A percentile compares a stretch with the other conserved stretches of the same genome.
Evolutionary conservation across 352 stramenopile genomes (phyloP).

Genomic region (Globisporangium heterothallicum): DNA sequence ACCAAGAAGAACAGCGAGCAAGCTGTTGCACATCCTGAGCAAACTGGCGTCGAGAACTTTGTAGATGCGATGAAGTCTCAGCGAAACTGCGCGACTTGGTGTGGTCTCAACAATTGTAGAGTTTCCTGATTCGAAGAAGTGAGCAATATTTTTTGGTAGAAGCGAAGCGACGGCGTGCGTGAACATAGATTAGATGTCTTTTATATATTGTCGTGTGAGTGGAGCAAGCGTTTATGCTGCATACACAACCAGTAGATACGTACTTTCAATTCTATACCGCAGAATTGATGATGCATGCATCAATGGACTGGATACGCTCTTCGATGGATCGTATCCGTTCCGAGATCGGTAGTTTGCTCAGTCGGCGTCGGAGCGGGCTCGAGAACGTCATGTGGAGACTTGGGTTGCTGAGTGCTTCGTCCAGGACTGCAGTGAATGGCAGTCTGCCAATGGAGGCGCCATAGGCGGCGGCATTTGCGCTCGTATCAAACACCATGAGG

Average conservation of each 20-base stretch:
- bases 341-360: constrained; percentile 36
- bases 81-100: constrained; percentile 19
- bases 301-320: constrained; percentile 34
- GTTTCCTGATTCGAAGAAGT: constrained; percentile 13
- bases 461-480: constrained; percentile 40
- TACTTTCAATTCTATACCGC: background rate
- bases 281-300: constrained; percentile 25
- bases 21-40: constrained; percentile 12
- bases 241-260: constrained; percentile 1
- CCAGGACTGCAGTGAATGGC: constrained; percentile 40
- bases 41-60: constrained; percentile 8
- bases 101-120: constrained; percentile 5
- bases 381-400: constrained; percentile 49
- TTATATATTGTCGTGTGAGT: constrained; percentile 4
- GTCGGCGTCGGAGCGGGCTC: constrained; percentile 34
- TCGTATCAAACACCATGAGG: constrained; percentile 68
- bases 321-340: constrained; percentile 33
- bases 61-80: constrained; percentile 16
- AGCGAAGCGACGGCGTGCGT: background rate
- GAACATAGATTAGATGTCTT: constrained; percentile 10
- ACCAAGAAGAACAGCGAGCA: constrained; percentile 37
- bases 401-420: constrained; percentile 14
- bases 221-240: background rate
- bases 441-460: constrained; percentile 25
- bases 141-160: background rate